Evolutionary conservation across 768 basidiomycete species (phyloP), one percentile per base, ranked within the genome.

Genomic region (Tulasnella sp.): DNA sequence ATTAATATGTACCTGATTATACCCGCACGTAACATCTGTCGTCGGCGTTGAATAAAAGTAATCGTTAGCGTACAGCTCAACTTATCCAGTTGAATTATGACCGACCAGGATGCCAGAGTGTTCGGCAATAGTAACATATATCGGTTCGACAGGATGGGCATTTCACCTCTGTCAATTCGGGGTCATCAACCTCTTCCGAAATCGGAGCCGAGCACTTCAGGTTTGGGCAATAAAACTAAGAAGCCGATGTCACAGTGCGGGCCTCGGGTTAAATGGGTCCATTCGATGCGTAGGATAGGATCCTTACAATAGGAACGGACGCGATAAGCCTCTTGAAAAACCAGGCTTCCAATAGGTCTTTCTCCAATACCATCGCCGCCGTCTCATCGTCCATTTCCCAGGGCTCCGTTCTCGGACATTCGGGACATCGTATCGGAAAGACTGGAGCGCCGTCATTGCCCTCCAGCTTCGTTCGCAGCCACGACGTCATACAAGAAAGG

Each of bases 381-480:
- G 34, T 59, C 4, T 50, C 47, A 47, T 59, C 58, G 23, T 41
- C 58, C 26, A 59, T 27, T 32, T 59, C 29, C 58, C 58, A 59
- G 27, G 47, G 26, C 17, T 29, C 48, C 10, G 11, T 29, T 29
- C 26, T 15, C 26, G 58, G 58, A 27, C 58, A 59, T 30, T 50
- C 48, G 45, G 58, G 58, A 27, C 58, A 59, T 11, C 47, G 58
- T 4, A 59, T 59, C 2, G 58, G 58, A 24, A 59, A 59, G 15
- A 32, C 15, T n/a, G n/a, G n/a, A 19, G 17, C 3, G 11, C 58
- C 58, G 27, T 26, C 19, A 7, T 34, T 13, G 27, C 29, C 51
- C 21, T 34, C 44, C 2, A 59, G 44, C 26, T n/a, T 48, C 11
- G 32, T 13, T 9, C 47, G 27, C n/a, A 59, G 21, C 17, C 50